These are phyloP conservation scores for Dujonia santamariae DNA, from an alignment of 1,139 yeast genomes.

Conservation along the genomic window DNA sequence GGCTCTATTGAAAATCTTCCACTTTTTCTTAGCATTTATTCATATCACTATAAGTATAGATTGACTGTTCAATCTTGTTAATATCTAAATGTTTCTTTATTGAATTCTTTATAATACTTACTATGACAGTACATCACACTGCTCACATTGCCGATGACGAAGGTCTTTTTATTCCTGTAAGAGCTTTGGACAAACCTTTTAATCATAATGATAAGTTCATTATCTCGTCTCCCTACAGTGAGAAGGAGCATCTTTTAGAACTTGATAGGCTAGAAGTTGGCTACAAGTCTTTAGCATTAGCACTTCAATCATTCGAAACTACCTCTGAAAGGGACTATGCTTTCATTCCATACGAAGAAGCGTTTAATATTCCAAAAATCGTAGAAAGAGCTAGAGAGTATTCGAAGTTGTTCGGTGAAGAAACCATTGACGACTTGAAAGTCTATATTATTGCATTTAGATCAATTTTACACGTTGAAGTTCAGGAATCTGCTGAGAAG, in stretches of 20 bases:
- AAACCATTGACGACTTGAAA: slow-evolving; percentile 15
- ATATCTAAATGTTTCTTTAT: no score
- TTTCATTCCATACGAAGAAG: slow-evolving; percentile 16
- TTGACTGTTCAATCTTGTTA: no score
- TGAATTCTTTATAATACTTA: no score
- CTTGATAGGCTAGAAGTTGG: slow-evolving; percentile 16
- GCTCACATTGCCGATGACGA: slow-evolving; percentile 7
- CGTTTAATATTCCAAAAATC: slow-evolving; percentile 23
- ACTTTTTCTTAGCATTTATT: no score
- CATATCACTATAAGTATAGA: no score
- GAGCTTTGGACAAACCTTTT: slow-evolving; percentile 4
- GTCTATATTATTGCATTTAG: slow-evolving; percentile 29
- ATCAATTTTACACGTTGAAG: slow-evolving; percentile 22
- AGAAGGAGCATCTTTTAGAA: slow-evolving; percentile 20
- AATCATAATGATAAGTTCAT: slow-evolving; percentile 9
- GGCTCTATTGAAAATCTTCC: no score
- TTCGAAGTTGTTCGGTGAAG: slow-evolving; percentile 11
- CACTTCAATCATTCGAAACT: slow-evolving; percentile 23
- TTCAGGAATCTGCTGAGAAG: slow-evolving; percentile 20
- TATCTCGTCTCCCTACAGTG: slow-evolving; percentile 27
- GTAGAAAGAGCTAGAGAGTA: slow-evolving; percentile 15
- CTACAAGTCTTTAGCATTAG: slow-evolving; percentile 21
- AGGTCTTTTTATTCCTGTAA: slow-evolving; percentile 8
- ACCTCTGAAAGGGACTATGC: slow-evolving; percentile 17
- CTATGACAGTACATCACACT: slow-evolving; percentile 5